phyloP scores from a whole-genome alignment of 108 stramenopile species.

The Cylindrotheca closterium region DNA sequence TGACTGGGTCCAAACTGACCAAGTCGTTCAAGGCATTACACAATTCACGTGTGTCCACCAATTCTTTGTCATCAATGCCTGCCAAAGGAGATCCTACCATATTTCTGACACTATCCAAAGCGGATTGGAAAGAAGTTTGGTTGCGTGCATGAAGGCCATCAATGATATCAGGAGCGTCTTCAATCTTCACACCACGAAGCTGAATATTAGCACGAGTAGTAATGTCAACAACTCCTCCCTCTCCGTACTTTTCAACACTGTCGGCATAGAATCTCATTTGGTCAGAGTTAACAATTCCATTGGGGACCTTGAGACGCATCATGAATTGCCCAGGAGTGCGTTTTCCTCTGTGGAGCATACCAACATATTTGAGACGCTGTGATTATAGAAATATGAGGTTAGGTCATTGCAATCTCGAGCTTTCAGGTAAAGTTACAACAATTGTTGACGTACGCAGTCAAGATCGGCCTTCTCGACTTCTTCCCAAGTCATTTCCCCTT shows the following conservation, averaged over 20 bases:
- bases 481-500: slow-evolving; percentile 86
- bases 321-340: slow-evolving; percentile 95
- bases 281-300: slow-evolving; percentile 91
- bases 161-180: slow-evolving; percentile 86
- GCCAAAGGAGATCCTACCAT: slow-evolving; percentile 93
- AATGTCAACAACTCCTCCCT: slow-evolving; percentile 90
- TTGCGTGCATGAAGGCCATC: slow-evolving; percentile 85
- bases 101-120: slow-evolving; percentile 91
- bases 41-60: slow-evolving; percentile 87
- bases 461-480: slow-evolving; percentile 84
- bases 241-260: slow-evolving; percentile 83
- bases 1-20: slow-evolving; percentile 72
- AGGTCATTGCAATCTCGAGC: neutral
- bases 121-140: slow-evolving; percentile 86
- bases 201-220: slow-evolving; percentile 93
- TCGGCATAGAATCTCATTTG: slow-evolving; percentile 88
- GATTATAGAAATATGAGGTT: slow-evolving; percentile 7
- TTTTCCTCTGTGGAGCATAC: slow-evolving; percentile 90
- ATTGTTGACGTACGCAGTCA: slow-evolving; percentile 74
- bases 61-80: slow-evolving; percentile 87
- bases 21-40: slow-evolving; percentile 86
- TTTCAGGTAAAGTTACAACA: too few species aligned
- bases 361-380: slow-evolving; percentile 89
- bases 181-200: slow-evolving; percentile 89
- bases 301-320: slow-evolving; percentile 91